Evolutionary conservation across 1,284 basidiomycete species (phyloP).

Genomic region (Wolfiporia cocos): DNA sequence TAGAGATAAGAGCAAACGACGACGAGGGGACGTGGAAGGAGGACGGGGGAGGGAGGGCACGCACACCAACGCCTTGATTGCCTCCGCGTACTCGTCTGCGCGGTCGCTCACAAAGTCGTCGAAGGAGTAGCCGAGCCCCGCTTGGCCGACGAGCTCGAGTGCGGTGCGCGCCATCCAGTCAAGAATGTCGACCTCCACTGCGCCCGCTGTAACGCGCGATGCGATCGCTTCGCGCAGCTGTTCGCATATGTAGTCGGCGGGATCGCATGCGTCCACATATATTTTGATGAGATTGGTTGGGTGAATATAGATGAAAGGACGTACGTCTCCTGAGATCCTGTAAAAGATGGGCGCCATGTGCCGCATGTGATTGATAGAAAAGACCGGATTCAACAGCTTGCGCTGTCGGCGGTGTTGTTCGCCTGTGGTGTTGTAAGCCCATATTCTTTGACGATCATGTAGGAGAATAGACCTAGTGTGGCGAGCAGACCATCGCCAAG

Average conservation of each 20-base stretch:
- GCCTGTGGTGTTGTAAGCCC: slow-evolving; percentile 10
- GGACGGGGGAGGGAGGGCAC: slow-evolving; percentile 1
- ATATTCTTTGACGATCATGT: not conserved
- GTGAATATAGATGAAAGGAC: slow-evolving; percentile 1
- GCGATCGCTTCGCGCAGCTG: slow-evolving; percentile 16
- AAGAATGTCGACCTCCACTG: slow-evolving; percentile 25
- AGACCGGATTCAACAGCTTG: slow-evolving; percentile 24
- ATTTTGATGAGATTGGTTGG: not conserved
- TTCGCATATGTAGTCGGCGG: too few species aligned
- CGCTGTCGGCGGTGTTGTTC: slow-evolving; percentile 22
- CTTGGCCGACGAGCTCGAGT: slow-evolving; percentile 32
- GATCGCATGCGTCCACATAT: too few species aligned
- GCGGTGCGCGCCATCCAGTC: slow-evolving; percentile 29
- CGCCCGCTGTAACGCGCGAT: slow-evolving; percentile 9
- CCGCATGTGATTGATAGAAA: slow-evolving; percentile 20
- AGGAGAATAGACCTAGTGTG: slow-evolving; percentile 9
- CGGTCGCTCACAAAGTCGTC: slow-evolving; percentile 21
- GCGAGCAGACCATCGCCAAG: slow-evolving; percentile 16
- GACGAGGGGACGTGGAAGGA: not conserved
- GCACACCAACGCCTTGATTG: slow-evolving; percentile 26
- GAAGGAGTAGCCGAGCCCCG: slow-evolving; percentile 31
- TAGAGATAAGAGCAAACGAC: not conserved
- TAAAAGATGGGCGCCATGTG: slow-evolving; percentile 21
- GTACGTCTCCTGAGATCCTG: slow-evolving; percentile 5
- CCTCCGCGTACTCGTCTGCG: slow-evolving; percentile 19